Evolutionary conservation across 805 yeast species (phyloP), one percentile per base, ranked within the genome.

Genomic region (Scheffersomyces coipomensis): DNA sequence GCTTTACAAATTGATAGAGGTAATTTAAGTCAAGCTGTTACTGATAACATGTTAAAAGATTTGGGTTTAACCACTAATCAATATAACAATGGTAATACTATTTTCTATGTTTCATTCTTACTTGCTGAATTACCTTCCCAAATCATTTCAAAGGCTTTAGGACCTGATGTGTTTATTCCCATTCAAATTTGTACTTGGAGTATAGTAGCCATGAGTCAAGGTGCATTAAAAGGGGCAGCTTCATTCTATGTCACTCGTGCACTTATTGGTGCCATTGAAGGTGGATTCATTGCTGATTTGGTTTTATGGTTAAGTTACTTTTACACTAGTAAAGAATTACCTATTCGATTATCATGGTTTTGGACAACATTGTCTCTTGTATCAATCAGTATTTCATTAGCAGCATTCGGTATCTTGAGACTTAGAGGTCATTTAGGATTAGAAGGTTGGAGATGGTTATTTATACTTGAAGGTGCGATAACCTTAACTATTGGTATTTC

Each of bases 241-340:
- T 68, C 76, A 0, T 80, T 77, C 44, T 64, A 58, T 40, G 65
- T 62, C 10, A 67, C 78, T 5, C 63, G 85, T 43, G 73, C 74
- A 0, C 61, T 79, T 5, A 51, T 79, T 29, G 87, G 84, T 1
- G 49, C 73, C 3, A 54, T 76, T n/a, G 82, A 82, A 54, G 87
- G 88, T 39, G 88, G 88, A 0, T 81, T 81, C 43, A 81, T 83
- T 37, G 81, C 84, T 26, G 88, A 81, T 47, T 60, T 75, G 22
- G 71, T 77, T 40, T 58, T 81, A 34, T 83, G 83, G 79, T 61
- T 83, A 56, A 74, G 83, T 1, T 83, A 81, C 56, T 83, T 82
- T 58, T 83, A 76, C 61, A 82, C 78, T 7, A 53, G 75, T 23
- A 54, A 64, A 17, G 88, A 83, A 55, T 63, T 82, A n/a, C 69